Conservation (phyloP, 768 basidiomycete genomes). For the Termitomyces sp. region DNA sequence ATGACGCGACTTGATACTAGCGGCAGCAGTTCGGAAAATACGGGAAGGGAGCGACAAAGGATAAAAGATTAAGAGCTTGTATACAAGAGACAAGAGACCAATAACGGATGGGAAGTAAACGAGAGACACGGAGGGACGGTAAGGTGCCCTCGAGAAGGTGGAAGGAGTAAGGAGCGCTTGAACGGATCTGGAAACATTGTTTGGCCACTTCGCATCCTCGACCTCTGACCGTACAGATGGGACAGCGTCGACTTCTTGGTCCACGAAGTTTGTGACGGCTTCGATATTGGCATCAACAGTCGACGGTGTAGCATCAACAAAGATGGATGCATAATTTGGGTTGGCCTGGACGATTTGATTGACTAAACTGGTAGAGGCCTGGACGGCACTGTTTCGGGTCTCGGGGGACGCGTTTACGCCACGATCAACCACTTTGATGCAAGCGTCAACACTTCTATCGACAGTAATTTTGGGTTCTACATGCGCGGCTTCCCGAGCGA, state of each 20-base stretch:
- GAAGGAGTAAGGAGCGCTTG: slow-evolving; percentile 28
- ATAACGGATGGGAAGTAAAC: slow-evolving; percentile 39
- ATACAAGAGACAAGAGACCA: slow-evolving; percentile 46
- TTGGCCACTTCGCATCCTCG: slow-evolving; percentile 40
- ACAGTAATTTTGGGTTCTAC: slow-evolving; percentile 28
- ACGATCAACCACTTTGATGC: slow-evolving; percentile 28
- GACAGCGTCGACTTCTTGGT: slow-evolving; percentile 53
- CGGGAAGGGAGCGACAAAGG: slow-evolving; percentile 51
- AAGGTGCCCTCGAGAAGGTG: slow-evolving; percentile 11
- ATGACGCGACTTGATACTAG: slow-evolving; percentile 20
- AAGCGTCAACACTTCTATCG: slow-evolving; percentile 51
- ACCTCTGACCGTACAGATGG: slow-evolving; percentile 43
- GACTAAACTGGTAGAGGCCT: slow-evolving; percentile 35
- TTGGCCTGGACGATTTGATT: slow-evolving; percentile 34
- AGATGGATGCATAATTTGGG: slow-evolving; percentile 28
- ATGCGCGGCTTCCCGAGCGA: slow-evolving; percentile 23
- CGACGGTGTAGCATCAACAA: slow-evolving; percentile 26
- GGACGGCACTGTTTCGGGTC: slow-evolving; percentile 32
- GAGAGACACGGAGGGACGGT: slow-evolving; percentile 19
- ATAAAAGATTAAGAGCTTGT: slow-evolving; percentile 45
- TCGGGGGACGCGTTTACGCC: slow-evolving; percentile 31
- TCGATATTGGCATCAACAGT: slow-evolving; percentile 23
- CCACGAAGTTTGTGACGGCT: slow-evolving; percentile 23
- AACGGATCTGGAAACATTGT: slow-evolving; percentile 29
- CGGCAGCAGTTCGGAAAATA: slow-evolving; percentile 28